These are phyloP conservation scores for Fusarium sp. DNA, from an alignment of 2,329 filamentous ascomycete species.

Conservation along the genomic window DNA sequence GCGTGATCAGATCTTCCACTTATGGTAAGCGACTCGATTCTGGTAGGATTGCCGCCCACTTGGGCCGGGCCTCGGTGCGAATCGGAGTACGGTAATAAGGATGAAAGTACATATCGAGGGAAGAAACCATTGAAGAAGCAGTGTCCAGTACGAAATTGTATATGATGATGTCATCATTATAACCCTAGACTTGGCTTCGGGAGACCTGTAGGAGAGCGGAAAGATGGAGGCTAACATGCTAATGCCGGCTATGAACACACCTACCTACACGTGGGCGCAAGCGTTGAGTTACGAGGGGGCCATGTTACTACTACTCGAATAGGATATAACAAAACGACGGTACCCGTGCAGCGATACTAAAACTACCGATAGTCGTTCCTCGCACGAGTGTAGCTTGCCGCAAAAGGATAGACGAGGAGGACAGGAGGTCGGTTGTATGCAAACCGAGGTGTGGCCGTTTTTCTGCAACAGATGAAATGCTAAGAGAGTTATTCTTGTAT, in stretches of 20 bases:
- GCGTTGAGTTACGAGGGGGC: not conserved
- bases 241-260: conserved; percentile 36
- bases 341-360: not conserved
- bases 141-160: not conserved
- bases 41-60: conserved; percentile 10
- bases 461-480: not conserved
- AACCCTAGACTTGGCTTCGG: conserved; percentile 14
- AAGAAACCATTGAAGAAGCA: not conserved
- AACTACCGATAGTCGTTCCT: not conserved
- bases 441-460: conserved; percentile 12
- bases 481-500: not conserved
- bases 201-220: conserved; percentile 15
- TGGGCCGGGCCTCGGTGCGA: conserved; percentile 32
- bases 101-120: not conserved
- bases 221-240: conserved; percentile 32
- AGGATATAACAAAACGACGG: not conserved
- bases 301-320: conserved; percentile 4
- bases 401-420: not conserved
- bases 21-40: conserved; percentile 6
- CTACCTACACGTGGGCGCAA: conserved; percentile 2
- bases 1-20: conserved; percentile 8
- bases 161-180: not conserved
- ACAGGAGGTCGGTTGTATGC: not conserved
- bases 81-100: conserved; percentile 2
- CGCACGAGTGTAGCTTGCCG: not conserved